Base-by-base conservation (phyloP, 2,329 filamentous ascomycete species). In the Rhynchosporium graminicola region DNA sequence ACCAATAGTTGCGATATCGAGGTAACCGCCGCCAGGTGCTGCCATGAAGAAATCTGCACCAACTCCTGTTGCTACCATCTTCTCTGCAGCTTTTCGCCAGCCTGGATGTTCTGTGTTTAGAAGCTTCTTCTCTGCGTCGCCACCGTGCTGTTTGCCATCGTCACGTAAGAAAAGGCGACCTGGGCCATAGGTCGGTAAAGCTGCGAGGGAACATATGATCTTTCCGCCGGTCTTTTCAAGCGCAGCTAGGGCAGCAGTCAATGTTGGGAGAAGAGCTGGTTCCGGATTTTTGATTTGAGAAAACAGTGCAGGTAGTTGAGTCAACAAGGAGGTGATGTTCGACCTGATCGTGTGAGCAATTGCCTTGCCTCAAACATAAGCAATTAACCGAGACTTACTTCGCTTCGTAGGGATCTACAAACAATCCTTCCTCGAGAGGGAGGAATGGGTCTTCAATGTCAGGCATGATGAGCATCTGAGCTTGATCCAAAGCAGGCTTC, bases 381-480 rank as follows among this genome's bases (percentile, higher is more conserved):
- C 9, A 54, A 13, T 36, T 36, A 36, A 36, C 33, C 33, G 51
- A 38, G 47, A 71, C 80, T 60, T 78, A 86, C 81, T 89, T 94
- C 51, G 92, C 95, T 75, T 97, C 91, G 70, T 92, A 88, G 1
- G 95, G 92, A 75, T 99, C 94, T 15, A 98, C 94, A 75, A 98
- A 98, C 9, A 99, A 82, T 15, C 94, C 93, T 62, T 96, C 90
- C 66, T 90, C 92, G 20, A 99, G 81, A 2, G 95, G 93, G 15
- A 98, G 87, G 74, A 99, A 99, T 0, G 95, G 95, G 69, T 99
- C 95, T 71, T 98, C 93, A 55, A 99, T 84, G 74, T 99, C 95
- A 3, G 95, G 91, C 91, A 99, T 97, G 57, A 99, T 93, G 81
- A 99, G 86, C 92, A 99, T 97, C 74, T 99, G 95, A 9, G 95